These are phyloP conservation scores for Trichophyton verrucosum DNA, from an alignment of 2,329 filamentous ascomycete species.

Conservation along the genomic window DNA sequence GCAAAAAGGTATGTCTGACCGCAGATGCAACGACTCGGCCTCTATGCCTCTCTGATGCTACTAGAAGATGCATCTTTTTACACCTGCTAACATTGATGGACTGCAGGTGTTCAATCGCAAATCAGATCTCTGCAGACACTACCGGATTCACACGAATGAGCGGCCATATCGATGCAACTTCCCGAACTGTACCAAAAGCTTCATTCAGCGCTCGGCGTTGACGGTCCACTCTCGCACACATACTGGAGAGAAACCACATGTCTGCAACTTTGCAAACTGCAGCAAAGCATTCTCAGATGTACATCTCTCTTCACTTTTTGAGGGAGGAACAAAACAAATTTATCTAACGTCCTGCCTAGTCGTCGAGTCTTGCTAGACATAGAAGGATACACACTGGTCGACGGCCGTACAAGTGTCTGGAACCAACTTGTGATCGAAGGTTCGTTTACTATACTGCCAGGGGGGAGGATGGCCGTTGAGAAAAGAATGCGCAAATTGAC, in stretches of 20 bases:
- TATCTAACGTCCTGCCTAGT: slow-evolving; percentile 9
- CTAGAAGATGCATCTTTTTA: neutral
- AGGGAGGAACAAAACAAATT: neutral
- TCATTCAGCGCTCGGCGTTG: slow-evolving; percentile 37
- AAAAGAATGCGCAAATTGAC: neutral
- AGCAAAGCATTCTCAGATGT: slow-evolving; percentile 35
- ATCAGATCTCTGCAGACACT: slow-evolving; percentile 36
- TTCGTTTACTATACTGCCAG: neutral
- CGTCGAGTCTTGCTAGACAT: slow-evolving; percentile 17
- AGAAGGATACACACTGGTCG: slow-evolving; percentile 17
- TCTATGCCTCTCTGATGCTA: neutral
- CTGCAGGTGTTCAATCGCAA: slow-evolving; percentile 38
- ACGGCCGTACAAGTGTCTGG: slow-evolving; percentile 15
- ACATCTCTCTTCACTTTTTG: slow-evolving; percentile 8
- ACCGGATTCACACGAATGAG: slow-evolving; percentile 38
- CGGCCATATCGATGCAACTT: slow-evolving; percentile 36
- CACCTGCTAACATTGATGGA: neutral
- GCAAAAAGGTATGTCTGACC: slow-evolving; percentile 28
- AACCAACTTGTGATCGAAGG: slow-evolving; percentile 15
- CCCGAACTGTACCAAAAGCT: slow-evolving; percentile 36
- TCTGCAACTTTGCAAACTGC: slow-evolving; percentile 32
- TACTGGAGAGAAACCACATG: slow-evolving; percentile 35
- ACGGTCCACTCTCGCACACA: slow-evolving; percentile 36
- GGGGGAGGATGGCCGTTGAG: neutral
- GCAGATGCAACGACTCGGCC: neutral